These are phyloP conservation scores for Microthyrium microscopicum DNA, from an alignment of 2,329 filamentous ascomycete species.

Conservation along the genomic window DNA sequence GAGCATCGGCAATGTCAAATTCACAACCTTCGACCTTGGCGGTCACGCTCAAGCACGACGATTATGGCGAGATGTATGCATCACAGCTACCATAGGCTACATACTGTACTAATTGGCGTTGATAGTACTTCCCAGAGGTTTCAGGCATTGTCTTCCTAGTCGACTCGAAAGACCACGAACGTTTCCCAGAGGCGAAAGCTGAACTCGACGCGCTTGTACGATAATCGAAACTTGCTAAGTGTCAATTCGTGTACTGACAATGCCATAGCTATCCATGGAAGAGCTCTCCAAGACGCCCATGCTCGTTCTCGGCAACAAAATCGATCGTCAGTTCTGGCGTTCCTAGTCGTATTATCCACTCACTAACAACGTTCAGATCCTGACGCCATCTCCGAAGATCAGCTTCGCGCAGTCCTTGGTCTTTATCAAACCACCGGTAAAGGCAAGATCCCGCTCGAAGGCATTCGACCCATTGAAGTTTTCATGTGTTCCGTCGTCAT, in stretches of 20 bases:
- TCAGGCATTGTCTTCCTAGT: slow-evolving; percentile 92
- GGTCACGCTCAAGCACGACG: slow-evolving; percentile 63
- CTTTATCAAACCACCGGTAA: slow-evolving; percentile 94
- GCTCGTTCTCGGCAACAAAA: slow-evolving; percentile 96
- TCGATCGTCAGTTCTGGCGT: slow-evolving; percentile 42
- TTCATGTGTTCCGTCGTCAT: slow-evolving; percentile 32
- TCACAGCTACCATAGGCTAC: not conserved
- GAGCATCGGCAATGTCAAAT: slow-evolving; percentile 45
- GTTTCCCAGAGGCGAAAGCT: slow-evolving; percentile 84
- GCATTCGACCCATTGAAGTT: slow-evolving; percentile 86
- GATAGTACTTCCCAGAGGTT: slow-evolving; percentile 75
- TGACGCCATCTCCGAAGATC: slow-evolving; percentile 86
- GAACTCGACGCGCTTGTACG: slow-evolving; percentile 56
- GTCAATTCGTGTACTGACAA: not conserved
- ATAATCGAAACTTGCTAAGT: not conserved
- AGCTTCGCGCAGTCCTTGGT: slow-evolving; percentile 72
- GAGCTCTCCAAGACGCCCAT: slow-evolving; percentile 92
- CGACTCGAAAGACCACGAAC: slow-evolving; percentile 93
- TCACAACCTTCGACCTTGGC: slow-evolving; percentile 86
- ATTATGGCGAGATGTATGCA: slow-evolving; percentile 61
- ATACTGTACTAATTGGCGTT: not conserved
- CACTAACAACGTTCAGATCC: slow-evolving; percentile 36
- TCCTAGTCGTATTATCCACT: no score
- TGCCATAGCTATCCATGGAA: slow-evolving; percentile 72
- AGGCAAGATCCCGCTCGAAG: slow-evolving; percentile 83